Percentiles rank a stretch among this genome's conserved stretches.
Evolutionary conservation across 139 green algal genomes (phyloP).

Genomic region (Tetraselmis chui): DNA sequence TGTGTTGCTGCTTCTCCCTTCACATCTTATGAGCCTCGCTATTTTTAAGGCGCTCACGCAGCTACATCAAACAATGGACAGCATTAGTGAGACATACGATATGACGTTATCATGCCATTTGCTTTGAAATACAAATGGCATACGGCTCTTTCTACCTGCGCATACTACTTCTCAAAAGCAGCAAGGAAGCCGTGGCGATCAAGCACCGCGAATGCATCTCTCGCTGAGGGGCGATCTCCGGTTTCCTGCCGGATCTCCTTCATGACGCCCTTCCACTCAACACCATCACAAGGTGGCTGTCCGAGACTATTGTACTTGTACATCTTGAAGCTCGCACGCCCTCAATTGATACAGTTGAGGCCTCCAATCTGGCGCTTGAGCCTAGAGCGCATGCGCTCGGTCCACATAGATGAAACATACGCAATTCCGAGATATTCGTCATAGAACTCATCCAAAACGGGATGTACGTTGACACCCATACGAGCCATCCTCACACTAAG

Average conservation of each 20-base stretch:
- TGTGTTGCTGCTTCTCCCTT: too few species aligned
- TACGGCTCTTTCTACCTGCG: not conserved
- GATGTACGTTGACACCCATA: not conserved
- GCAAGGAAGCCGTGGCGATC: not conserved
- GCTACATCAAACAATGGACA: too few species aligned
- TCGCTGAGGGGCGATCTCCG: not conserved
- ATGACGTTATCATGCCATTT: not conserved
- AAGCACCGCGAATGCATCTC: not conserved
- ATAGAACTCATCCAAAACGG: not conserved
- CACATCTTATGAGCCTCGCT: too few species aligned
- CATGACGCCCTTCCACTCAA: not conserved
- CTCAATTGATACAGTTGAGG: not conserved
- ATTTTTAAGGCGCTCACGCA: too few species aligned
- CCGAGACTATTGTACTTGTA: not conserved
- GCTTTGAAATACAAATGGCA: not conserved
- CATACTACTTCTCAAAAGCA: not conserved
- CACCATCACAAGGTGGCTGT: not conserved
- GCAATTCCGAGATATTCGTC: not conserved
- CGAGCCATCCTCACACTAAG: not conserved
- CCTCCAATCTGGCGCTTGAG: not conserved
- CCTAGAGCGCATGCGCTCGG: not conserved
- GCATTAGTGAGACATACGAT: too few species aligned
- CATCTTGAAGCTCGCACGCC: not conserved
- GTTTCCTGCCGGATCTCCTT: not conserved
- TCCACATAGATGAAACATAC: not conserved